Evolutionary conservation across 2,329 filamentous ascomycete genomes (phyloP).

Genomic region (Hirsutella rhossiliensis): DNA sequence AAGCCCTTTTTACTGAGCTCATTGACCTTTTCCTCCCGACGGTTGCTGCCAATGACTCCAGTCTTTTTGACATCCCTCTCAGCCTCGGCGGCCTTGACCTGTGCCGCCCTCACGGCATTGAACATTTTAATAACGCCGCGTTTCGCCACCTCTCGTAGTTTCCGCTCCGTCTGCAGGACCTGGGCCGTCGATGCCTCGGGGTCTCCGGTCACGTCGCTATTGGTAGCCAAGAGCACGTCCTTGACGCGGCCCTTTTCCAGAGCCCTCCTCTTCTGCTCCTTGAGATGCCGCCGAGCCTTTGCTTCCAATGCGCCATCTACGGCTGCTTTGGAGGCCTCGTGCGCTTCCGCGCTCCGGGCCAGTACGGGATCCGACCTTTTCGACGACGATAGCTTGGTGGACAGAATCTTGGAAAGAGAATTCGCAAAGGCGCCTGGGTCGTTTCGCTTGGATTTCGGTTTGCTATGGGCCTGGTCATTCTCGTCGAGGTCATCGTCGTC

Average conservation of each 20-base stretch:
- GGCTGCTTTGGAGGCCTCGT: slow-evolving; percentile 58
- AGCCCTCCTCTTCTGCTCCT: slow-evolving; percentile 67
- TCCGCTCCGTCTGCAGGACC: slow-evolving; percentile 61
- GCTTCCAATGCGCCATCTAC: slow-evolving; percentile 69
- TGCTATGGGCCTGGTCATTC: slow-evolving; percentile 17
- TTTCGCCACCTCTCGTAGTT: slow-evolving; percentile 77
- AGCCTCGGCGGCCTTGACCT: slow-evolving; percentile 76
- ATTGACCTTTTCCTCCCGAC: slow-evolving; percentile 76
- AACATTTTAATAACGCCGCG: slow-evolving; percentile 92
- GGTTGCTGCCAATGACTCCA: slow-evolving; percentile 65
- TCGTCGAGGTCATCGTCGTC: slow-evolving; percentile 27
- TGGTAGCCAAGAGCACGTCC: slow-evolving; percentile 62
- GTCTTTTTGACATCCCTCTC: slow-evolving; percentile 56
- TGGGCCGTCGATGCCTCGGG: slow-evolving; percentile 35
- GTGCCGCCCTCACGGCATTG: slow-evolving; percentile 85
- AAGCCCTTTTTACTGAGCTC: slow-evolving; percentile 98
- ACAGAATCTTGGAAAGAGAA: slow-evolving; percentile 85
- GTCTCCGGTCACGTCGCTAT: slow-evolving; percentile 35
- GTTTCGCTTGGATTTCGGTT: slow-evolving; percentile 67
- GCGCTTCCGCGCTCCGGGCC: slow-evolving; percentile 65
- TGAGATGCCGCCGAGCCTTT: slow-evolving; percentile 67
- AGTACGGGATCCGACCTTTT: slow-evolving; percentile 87
- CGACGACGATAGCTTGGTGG: slow-evolving; percentile 71
- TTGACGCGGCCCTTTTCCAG: slow-evolving; percentile 79
- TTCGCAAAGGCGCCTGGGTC: slow-evolving; percentile 86